Evolutionary conservation across 495 filamentous ascomycete genomes (phyloP), one percentile per base, ranked within the genome.

Genomic region (Penicillium nucicola): DNA sequence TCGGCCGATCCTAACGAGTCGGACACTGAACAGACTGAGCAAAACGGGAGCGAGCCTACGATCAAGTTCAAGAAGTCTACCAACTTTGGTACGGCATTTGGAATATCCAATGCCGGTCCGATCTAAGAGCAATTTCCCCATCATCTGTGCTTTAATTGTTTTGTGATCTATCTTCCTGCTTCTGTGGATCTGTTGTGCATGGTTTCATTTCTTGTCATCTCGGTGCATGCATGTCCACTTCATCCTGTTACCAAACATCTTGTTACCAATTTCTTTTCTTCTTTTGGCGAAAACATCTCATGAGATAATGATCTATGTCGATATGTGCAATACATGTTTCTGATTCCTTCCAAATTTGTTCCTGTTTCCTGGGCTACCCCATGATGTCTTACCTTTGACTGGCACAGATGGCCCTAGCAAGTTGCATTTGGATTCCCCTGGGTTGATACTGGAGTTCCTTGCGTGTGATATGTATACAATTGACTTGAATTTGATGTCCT

Each of bases 31-130:
- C 15, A 53, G 12, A 45, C 61, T 55, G 45, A 51, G 41, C 65
- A 66, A 25, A 68, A 64, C 4, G 70, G 77, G n/a, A 72, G 75
- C 42, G 80, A 82, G 12, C 72, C 83, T 18, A 77, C 79, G 32
- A 64, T 85, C 33, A 84, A 77, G 61, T 67, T 86, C 53, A 84
- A 73, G 48, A 68, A 67, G 13, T 75, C 76, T n/a, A 80, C 68
- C 40, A 86, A 86, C 61, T 86, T 86, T 69, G 83, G 83, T 33
- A 74, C 71, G 19, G 74, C 71, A 7, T 77, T 75, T 66, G 74
- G 74, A 55, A 38, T 58, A 39, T 59, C 65, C 14, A 56, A 53
- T 36, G 51, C 38, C 22, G 52, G 62, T 38, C 41, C 55, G 45
- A 37, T 58, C 35, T 58, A 53, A 37, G 19, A 28, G 15, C 17